Evolutionary conservation across 768 basidiomycete genomes (phyloP).

Genomic region (Mycena kentingensis): DNA sequence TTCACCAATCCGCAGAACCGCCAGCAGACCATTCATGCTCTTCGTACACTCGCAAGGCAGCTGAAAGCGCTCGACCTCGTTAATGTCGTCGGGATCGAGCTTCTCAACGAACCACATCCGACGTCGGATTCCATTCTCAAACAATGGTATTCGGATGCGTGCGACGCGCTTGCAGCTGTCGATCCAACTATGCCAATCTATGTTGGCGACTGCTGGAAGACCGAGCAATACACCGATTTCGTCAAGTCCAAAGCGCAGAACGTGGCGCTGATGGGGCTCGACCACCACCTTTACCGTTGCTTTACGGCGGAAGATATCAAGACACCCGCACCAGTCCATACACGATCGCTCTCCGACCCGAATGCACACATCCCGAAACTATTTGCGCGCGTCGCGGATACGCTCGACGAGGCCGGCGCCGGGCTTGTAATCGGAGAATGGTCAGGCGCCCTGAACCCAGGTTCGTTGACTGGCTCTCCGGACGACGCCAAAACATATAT

Average conservation of each 20-base stretch:
- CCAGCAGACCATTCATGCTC: conserved; percentile 48
- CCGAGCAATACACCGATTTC: conserved; percentile 62
- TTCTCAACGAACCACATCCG: conserved; percentile 61
- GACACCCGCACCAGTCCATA: conserved; percentile 57
- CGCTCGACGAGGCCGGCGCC: conserved; percentile 35
- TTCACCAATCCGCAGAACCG: conserved; percentile 48
- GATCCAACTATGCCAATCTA: conserved; percentile 66
- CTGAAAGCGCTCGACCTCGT: conserved; percentile 35
- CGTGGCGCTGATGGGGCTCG: conserved; percentile 55
- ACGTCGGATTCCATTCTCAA: conserved; percentile 52
- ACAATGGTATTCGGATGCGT: conserved; percentile 63
- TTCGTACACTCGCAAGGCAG: conserved; percentile 45
- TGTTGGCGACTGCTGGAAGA: conserved; percentile 76
- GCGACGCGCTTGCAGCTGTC: conserved; percentile 51
- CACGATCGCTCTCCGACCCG: conserved; percentile 44
- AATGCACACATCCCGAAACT: conserved; percentile 41
- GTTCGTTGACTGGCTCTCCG: conserved; percentile 44
- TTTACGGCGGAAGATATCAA: conserved; percentile 63
- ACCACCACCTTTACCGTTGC: conserved; percentile 85
- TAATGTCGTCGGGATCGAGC: conserved; percentile 61
- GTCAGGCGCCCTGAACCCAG: conserved; percentile 73
- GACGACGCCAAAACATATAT: conserved; percentile 52
- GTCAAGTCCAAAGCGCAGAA: conserved; percentile 33
- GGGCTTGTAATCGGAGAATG: conserved; percentile 75
- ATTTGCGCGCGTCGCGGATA: conserved; percentile 38